These are phyloP conservation scores for Macrotyloma uniflorum DNA, from an alignment of 306 rosid species.

Conservation along the genomic window DNA sequence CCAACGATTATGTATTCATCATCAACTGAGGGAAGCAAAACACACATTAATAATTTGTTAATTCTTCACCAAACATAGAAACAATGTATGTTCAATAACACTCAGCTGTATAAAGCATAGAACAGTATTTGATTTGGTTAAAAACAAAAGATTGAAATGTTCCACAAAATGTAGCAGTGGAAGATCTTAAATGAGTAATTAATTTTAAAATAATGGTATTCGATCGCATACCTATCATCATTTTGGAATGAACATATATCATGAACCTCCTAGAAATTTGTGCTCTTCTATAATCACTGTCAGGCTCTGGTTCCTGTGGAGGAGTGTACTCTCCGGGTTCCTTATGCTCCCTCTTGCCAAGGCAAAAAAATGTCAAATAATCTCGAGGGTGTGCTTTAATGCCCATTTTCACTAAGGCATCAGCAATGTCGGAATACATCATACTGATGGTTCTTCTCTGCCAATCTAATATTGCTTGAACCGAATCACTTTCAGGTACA, in stretches of 20 bases:
- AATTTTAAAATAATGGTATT: not conserved
- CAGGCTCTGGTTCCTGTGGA: conserved; percentile 54
- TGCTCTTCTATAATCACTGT: conserved; percentile 60
- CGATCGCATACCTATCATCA: conserved; percentile 77
- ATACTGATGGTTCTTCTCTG: conserved; percentile 81
- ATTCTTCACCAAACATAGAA: not conserved
- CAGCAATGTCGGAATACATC: conserved; percentile 73
- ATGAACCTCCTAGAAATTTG: conserved; percentile 73
- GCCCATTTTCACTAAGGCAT: conserved; percentile 54
- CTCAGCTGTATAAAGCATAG: too few relatives aligned
- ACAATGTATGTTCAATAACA: too few relatives aligned
- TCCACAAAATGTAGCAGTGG: too few relatives aligned
- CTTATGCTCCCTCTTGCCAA: conserved; percentile 63
- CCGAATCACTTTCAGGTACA: conserved; percentile 72
- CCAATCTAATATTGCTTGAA: conserved; percentile 88
- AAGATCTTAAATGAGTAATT: not conserved
- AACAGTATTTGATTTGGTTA: too few relatives aligned
- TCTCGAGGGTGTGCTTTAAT: conserved; percentile 55
- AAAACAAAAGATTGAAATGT: too few relatives aligned
- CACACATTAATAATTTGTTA: not conserved
- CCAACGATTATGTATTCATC: conserved; percentile 90
- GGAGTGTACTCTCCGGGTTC: conserved; percentile 53
- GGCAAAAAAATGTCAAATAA: conserved; percentile 79
- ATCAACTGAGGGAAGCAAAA: conserved; percentile 51
- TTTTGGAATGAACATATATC: conserved; percentile 92